phyloP scores from a whole-genome alignment of 2,329 filamentous ascomycete genomes.

The Beauveria sp. region DNA sequence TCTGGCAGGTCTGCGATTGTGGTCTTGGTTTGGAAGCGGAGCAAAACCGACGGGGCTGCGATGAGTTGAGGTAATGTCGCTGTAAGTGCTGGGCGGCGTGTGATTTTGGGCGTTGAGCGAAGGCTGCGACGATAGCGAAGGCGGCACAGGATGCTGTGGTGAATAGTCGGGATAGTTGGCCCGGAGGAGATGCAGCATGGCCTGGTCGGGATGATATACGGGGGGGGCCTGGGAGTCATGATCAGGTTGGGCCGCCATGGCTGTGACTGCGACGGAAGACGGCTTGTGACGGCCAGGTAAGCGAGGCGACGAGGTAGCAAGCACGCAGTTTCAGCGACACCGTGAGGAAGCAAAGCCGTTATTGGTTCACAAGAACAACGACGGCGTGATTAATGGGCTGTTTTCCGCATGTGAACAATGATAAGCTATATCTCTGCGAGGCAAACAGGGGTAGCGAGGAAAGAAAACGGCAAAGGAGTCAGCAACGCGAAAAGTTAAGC shows the following conservation, averaged over 20 bases:
- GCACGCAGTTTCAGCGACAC: background rate
- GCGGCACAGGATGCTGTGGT: background rate
- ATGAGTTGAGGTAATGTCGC: slow-evolving; percentile 25
- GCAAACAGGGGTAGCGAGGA: background rate
- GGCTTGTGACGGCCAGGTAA: background rate
- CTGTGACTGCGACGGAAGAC: background rate
- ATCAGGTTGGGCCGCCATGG: slow-evolving; percentile 7
- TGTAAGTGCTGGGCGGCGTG: slow-evolving; percentile 22
- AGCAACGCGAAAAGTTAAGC: slow-evolving; percentile 1
- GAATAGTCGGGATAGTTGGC: background rate
- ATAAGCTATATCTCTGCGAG: slow-evolving; percentile 2
- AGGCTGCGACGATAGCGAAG: background rate
- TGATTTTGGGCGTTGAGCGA: background rate
- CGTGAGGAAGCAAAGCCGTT: background rate
- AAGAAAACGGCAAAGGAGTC: background rate
- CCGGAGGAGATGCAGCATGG: background rate
- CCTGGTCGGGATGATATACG: slow-evolving; percentile 2
- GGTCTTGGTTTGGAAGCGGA: background rate
- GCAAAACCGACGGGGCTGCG: slow-evolving; percentile 2
- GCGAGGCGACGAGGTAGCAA: background rate
- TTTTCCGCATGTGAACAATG: slow-evolving; percentile 4
- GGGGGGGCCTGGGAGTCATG: background rate
- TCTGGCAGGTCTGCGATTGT: slow-evolving; percentile 21
- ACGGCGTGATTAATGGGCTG: slow-evolving; percentile 8
- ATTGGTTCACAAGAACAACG: background rate